Conservation (phyloP, 2,329 filamentous ascomycete genomes). For the Sporothrix pallida region DNA sequence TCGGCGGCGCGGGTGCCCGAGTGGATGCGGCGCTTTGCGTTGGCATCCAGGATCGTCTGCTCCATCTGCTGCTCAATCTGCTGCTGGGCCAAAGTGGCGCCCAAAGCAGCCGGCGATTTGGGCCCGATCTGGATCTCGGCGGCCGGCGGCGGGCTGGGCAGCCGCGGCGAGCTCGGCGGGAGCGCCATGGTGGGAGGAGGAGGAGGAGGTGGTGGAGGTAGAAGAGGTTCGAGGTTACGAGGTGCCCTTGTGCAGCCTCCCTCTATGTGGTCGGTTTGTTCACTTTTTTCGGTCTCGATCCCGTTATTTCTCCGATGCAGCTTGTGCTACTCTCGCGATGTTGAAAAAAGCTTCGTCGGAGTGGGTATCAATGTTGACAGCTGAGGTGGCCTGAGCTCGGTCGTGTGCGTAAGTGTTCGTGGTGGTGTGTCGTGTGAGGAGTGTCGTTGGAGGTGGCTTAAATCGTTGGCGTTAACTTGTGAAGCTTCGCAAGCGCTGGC, state of each 20-base stretch:
- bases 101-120: conserved; percentile 40
- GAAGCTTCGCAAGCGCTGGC: conserved; percentile 27
- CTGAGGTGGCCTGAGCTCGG: background rate
- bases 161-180: conserved; percentile 81
- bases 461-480: too few relatives aligned
- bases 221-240: background rate
- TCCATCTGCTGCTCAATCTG: conserved; percentile 65
- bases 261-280: background rate
- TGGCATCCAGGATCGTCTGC: conserved; percentile 69
- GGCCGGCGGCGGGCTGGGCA: conserved; percentile 92
- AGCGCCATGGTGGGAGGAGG: conserved; percentile 52
- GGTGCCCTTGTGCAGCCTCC: conserved; percentile 3
- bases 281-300: background rate
- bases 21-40: conserved; percentile 82
- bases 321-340: background rate
- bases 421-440: background rate
- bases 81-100: conserved; percentile 54
- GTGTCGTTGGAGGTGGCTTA: background rate
- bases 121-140: conserved; percentile 87
- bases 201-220: background rate
- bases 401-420: conserved; percentile 3
- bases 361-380: background rate
- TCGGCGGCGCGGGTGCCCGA: conserved; percentile 90
- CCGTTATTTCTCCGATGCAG: background rate
- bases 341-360: background rate